Evolutionary conservation across 2,329 filamentous ascomycete genomes (phyloP), one percentile per base, ranked within the genome.

Genomic region (Pseudogymnoascus sp.): DNA sequence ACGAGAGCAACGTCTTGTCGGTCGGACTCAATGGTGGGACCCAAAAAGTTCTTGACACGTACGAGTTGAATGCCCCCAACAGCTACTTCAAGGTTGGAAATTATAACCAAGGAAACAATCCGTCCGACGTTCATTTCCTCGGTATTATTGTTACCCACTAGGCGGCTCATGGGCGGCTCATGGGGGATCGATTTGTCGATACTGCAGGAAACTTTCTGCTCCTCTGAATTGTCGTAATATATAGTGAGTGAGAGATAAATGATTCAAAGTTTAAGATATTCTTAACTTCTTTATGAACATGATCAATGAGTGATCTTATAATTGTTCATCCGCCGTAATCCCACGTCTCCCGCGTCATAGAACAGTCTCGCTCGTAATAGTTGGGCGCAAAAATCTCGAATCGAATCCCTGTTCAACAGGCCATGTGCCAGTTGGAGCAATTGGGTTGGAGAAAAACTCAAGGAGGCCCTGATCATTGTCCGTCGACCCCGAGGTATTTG

Each of bases 1-100:
- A 77, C 57, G 70, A 73, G 63, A 65, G 64, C 11, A 67, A 69
- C 18, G 66, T 67, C 14, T 64, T 77, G 28, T 71, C 67, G 1
- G 67, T 74, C 4, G 64, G 62, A 35, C 65, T 74, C 59, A 72
- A 74, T 63, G 70, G 68, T 2, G 67, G 60, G 2, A n/a, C 62
- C 3, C 54, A 64, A 20, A 64, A 69, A 62, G 64, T 61, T 3
- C 61, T 74, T 22, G 64, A 64, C 60, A 72, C 70, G 1, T 71
- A 68, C 50, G 60, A 68, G 7, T 65, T 73, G 16, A 63, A 70
- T 59, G 64, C 62, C 3, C 72, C 73, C 3, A 58, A 62, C 14
- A 73, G 71, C 63, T 75, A 74, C 63, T 75, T 74, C 68, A 75
- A 75, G 68, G 70, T 65, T 6, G 72, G 73, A 28, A 73, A 74